Conservation (phyloP, 2,329 filamentous ascomycete genomes). For the Hymenoscyphus repandus region DNA sequence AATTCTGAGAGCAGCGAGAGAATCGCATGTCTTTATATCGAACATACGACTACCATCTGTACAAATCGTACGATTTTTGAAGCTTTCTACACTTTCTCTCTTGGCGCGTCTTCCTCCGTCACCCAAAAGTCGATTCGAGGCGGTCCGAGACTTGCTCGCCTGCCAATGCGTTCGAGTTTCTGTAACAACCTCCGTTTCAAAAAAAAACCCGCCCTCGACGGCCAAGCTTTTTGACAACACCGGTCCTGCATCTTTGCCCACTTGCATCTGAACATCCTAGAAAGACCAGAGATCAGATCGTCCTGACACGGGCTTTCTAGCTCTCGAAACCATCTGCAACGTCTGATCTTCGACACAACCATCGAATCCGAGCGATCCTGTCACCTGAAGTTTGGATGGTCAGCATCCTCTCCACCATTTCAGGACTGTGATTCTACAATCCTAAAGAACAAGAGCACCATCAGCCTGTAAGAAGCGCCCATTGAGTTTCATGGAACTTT, state of each 20-base stretch:
- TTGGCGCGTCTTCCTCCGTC: slow-evolving; percentile 1
- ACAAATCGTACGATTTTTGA: slow-evolving; percentile 17
- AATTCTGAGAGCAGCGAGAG: neutral
- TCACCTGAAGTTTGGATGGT: slow-evolving; percentile 25
- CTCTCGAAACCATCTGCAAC: slow-evolving; percentile 41
- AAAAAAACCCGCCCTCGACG: neutral
- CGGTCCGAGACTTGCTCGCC: slow-evolving; percentile 9
- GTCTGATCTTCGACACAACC: slow-evolving; percentile 38
- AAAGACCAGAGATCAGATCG: slow-evolving; percentile 15
- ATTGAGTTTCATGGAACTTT: slow-evolving; percentile 25
- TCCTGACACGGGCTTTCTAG: slow-evolving; percentile 21
- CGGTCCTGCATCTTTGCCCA: slow-evolving; percentile 9
- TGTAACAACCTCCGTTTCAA: slow-evolving; percentile 25
- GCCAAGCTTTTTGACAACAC: slow-evolving; percentile 20
- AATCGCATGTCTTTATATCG: slow-evolving; percentile 2
- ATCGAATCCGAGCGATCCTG: slow-evolving; percentile 26
- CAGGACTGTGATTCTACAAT: neutral
- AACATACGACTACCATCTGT: neutral
- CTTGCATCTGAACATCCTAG: slow-evolving; percentile 13
- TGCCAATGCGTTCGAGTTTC: slow-evolving; percentile 17
- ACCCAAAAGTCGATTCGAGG: slow-evolving; percentile 6
- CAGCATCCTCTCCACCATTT: slow-evolving; percentile 27
- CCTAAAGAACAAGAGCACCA: neutral
- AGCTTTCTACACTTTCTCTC: neutral
- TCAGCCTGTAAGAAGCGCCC: slow-evolving; percentile 9